Evolutionary conservation across 352 stramenopile genomes (phyloP), one percentile per base, ranked within the genome.

Genomic region (Pythium brachiatum): DNA sequence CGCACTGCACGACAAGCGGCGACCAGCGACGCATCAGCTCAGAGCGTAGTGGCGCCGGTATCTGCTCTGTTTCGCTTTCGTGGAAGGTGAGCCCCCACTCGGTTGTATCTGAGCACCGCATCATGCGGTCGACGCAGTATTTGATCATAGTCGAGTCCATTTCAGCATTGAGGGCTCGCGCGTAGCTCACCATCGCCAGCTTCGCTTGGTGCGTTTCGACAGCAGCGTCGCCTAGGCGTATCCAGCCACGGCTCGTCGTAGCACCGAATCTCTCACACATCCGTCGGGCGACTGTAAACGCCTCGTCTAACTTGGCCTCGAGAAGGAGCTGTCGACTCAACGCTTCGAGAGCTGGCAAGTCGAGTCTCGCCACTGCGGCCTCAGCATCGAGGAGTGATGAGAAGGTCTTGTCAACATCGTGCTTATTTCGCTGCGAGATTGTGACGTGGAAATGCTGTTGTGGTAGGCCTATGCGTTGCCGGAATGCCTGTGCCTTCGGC

Each of bases 401-500:
- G 51, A 67, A 75, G 20, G 62, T 79, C 53, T 89, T 89, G 62
- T 84, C 69, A 23, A 89, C 64, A 9, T 64, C 56, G 53, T 89
- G 80, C 8, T 67, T 68, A 62, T 89, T 78, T 29, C 46, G 16
- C 26, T 59, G 56, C 9, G 80, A 81, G 13, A 87, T 46, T 0
- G 80, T 75, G 39, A 89, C 56, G 52, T 89, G 80, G 53, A 86
- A 89, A 32, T 78, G 66, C 47, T 87, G 78, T 34, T 69, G 52
- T 8, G 74, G 64, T 0, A 87, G 70, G 7, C 70, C 66, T 27
- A 76, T 62, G 27, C 75, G 74, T 57, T 61, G 46, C 6, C 80
- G 74, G 48, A 81, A 87, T 2, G 55, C 55, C 27, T 86, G 77
- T 0, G 73, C 76, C 56, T 78, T 73, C 3, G 76, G 78, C 80